Conservation (phyloP, 2,329 filamentous ascomycete species). For the Colletotrichum sidae region DNA sequence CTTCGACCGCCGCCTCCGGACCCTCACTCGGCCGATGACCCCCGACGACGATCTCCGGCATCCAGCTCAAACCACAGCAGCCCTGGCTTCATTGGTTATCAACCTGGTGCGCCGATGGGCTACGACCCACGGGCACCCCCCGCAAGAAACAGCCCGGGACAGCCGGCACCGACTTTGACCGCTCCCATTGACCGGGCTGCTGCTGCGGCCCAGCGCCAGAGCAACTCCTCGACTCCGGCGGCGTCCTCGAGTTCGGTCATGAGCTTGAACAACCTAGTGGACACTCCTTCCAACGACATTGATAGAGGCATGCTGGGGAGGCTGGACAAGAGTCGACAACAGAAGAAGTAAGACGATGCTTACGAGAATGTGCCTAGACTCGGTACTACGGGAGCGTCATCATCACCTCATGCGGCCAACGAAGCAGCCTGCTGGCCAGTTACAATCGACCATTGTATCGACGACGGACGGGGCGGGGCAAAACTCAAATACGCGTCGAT, state of each 20-base stretch:
- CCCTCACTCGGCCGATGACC: slow-evolving; percentile 57
- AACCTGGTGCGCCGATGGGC: slow-evolving; percentile 14
- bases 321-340: slow-evolving; percentile 52
- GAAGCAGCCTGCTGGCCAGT: slow-evolving; percentile 36
- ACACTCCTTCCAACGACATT: slow-evolving; percentile 59
- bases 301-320: slow-evolving; percentile 67
- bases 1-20: slow-evolving; percentile 60
- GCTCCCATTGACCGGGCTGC: slow-evolving; percentile 46
- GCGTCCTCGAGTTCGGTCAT: slow-evolving; percentile 55
- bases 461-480: no score
- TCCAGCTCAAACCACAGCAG: slow-evolving; percentile 62
- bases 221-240: slow-evolving; percentile 45
- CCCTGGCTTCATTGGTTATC: slow-evolving; percentile 47
- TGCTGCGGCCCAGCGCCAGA: slow-evolving; percentile 53
- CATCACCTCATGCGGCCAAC: slow-evolving; percentile 8
- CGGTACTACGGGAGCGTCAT: no score
- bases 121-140: slow-evolving; percentile 39
- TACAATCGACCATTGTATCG: no score
- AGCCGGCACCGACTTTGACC: slow-evolving; percentile 48
- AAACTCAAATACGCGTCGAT: no score
- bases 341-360: slow-evolving; percentile 38
- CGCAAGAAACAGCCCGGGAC: slow-evolving; percentile 51
- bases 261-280: slow-evolving; percentile 65
- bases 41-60: slow-evolving; percentile 62
- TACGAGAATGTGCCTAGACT: no score